Conservation (phyloP, 139 green algal genomes). For the Chlorella ohadii region DNA sequence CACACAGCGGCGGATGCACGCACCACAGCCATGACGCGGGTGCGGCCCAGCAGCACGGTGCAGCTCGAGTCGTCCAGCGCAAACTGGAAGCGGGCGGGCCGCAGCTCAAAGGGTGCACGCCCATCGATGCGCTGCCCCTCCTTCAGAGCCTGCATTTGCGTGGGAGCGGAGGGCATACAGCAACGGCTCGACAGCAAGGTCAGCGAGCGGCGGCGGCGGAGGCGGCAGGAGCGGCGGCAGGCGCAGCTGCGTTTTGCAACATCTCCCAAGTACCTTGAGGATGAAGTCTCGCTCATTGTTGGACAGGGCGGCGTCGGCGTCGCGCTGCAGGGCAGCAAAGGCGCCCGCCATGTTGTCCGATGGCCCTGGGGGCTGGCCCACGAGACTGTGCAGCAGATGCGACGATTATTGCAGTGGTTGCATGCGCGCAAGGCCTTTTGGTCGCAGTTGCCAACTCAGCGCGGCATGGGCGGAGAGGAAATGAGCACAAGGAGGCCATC, state of each 20-base stretch:
- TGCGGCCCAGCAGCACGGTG: constrained; percentile 78
- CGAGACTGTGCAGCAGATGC: too few species aligned
- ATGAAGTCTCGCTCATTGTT: constrained; percentile 85
- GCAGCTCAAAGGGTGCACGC: constrained; percentile 51
- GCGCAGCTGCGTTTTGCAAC: not conserved
- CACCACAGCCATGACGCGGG: constrained; percentile 67
- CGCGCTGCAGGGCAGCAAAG: constrained; percentile 35
- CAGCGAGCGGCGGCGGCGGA: not conserved
- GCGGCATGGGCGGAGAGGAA: too few species aligned
- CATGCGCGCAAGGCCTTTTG: too few species aligned
- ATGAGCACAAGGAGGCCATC: too few species aligned
- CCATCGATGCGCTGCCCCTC: constrained; percentile 69
- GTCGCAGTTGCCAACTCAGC: too few species aligned
- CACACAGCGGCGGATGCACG: too few species aligned
- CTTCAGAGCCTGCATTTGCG: constrained; percentile 59
- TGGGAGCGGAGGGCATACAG: not conserved
- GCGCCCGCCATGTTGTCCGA: too few species aligned
- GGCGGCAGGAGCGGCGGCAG: not conserved
- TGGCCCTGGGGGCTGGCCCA: too few species aligned
- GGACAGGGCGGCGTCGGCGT: constrained; percentile 61
- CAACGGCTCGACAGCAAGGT: too few species aligned
- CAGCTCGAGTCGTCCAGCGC: constrained; percentile 62
- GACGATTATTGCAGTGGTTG: too few species aligned
- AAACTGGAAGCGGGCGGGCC: constrained; percentile 27
- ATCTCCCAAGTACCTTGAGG: constrained; percentile 53